Percentiles rank a stretch among this genome's conserved stretches.
Conservation (phyloP, 352 stramenopile species). For the Blastocystis sp. region DNA sequence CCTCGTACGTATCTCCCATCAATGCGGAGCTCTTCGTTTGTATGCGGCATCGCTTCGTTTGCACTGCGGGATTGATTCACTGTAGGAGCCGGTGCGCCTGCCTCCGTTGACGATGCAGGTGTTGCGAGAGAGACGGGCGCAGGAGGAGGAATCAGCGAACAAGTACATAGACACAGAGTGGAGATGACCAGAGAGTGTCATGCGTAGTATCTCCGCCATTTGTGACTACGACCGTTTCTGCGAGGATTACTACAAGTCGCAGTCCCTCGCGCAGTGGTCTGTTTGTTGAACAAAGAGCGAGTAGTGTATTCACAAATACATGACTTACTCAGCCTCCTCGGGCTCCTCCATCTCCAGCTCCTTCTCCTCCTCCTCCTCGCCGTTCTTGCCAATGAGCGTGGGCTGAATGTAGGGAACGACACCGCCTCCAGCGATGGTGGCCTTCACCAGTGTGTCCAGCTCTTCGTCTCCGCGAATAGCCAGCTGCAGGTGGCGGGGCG, state of each 20-base stretch:
- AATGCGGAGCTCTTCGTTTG: background rate
- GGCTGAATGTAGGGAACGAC: conserved; percentile 99
- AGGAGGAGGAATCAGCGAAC: background rate
- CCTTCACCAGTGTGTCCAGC: conserved; percentile 98
- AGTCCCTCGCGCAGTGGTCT: background rate
- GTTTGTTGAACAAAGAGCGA: conserved; percentile 34
- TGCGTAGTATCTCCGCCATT: too few species aligned
- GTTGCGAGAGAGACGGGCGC: background rate
- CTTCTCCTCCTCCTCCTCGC: conserved; percentile 75
- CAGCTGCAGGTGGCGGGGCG: conserved; percentile 95
- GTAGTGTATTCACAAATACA: conserved; percentile 66
- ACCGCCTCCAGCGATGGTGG: conserved; percentile 97
- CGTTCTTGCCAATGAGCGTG: conserved; percentile 96
- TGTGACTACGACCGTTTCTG: too few species aligned
- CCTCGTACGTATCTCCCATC: conserved; percentile 11
- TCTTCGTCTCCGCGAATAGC: conserved; percentile 99
- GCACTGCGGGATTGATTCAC: background rate
- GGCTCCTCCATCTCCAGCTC: conserved; percentile 67
- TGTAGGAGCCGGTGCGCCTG: conserved; percentile 13
- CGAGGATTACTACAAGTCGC: background rate
- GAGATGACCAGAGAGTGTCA: too few species aligned
- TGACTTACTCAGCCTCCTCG: conserved; percentile 70
- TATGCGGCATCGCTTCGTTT: conserved; percentile 2
- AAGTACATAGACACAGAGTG: background rate
- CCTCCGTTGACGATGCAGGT: conserved; percentile 25